These are phyloP conservation scores for Penicillium coffeae DNA, from an alignment of 495 filamentous ascomycete genomes.

Conservation along the genomic window DNA sequence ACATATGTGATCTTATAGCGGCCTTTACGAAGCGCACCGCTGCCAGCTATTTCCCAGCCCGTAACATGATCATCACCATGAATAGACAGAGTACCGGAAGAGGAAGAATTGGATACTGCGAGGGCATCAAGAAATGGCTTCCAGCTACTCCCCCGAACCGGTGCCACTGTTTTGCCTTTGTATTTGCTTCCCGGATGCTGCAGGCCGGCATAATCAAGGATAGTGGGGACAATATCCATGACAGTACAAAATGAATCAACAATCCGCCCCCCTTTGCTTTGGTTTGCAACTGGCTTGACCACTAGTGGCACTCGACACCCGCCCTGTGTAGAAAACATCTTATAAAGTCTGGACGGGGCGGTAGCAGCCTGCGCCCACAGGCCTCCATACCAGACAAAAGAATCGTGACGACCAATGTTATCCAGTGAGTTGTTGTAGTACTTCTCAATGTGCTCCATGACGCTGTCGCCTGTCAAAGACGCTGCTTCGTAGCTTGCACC, in stretches of 20 bases:
- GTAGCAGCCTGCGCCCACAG: slow-evolving; percentile 54
- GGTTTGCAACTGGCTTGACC: slow-evolving; percentile 25
- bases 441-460: slow-evolving; percentile 28
- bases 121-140: slow-evolving; percentile 3
- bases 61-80: slow-evolving; percentile 14
- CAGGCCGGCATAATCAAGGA: slow-evolving; percentile 50
- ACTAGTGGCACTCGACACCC: slow-evolving; percentile 46
- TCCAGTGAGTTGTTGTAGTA: slow-evolving; percentile 59
- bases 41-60: slow-evolving; percentile 27
- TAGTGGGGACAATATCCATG: slow-evolving; percentile 51
- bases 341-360: slow-evolving; percentile 47
- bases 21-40: slow-evolving; percentile 20
- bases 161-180: slow-evolving; percentile 40
- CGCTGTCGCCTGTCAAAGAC: neutral
- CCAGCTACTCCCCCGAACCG: slow-evolving; percentile 39
- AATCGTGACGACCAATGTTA: slow-evolving; percentile 53
- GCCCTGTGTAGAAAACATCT: slow-evolving; percentile 49
- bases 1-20: slow-evolving; percentile 23
- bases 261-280: slow-evolving; percentile 1
- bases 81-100: slow-evolving; percentile 6
- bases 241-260: slow-evolving; percentile 42
- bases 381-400: slow-evolving; percentile 59
- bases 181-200: slow-evolving; percentile 45
- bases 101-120: neutral
- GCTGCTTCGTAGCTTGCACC: slow-evolving; percentile 35